Evolutionary conservation across 2,329 filamentous ascomycete species (phyloP), one percentile per base, ranked within the genome.

Genomic region (Ophiostoma piceae): DNA sequence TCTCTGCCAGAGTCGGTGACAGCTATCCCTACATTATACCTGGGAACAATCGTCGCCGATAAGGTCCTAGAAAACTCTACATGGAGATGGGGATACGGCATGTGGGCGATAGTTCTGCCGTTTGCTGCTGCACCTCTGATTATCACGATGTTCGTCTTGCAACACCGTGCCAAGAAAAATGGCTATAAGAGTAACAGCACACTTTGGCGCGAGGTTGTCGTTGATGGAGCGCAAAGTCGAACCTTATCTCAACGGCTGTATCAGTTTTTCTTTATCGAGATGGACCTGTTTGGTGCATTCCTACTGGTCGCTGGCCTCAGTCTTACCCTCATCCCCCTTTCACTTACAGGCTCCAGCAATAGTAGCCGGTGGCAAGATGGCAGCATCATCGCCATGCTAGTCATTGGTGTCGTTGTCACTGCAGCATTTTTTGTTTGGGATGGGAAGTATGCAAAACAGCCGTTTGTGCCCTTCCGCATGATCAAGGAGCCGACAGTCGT

Each of bases 1-100:
- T 82, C 84, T 41, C 83, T 88, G 1, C 87, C 87, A 1, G 51
- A 57, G 51, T 57, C 22, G 3, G 51, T 57, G 22, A 57, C 51
- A 3, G 51, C 51, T 22, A 57, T 57, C 3, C 22, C 11, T 9
- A 57, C n/a, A 3, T 14, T 57, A 3, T 57, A 26, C 51, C 22
- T 57, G 7, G 51, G 51, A 11, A 57, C n/a, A 29, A 57, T 57
- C 3, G 9, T 57, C 11, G 51, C 51, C 11, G 51, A 57, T 11
- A 57, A 57, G 22, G 51, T 57, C 22, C n/a, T 57, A 8, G 51
- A 26, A 26, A 57, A 57, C 7, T 12, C n/a, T 11, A 57, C 51
- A 57, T 57, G 51, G 51, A 57, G 51, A 29, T 57, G 51, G 51
- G 51, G 51, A 14, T 57, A 57, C 9, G n/a, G 51, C 3, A 57